Evolutionary conservation across 371 early-diverging fungal genomes (phyloP).

Genomic region (Sporodiniella umbellata): DNA sequence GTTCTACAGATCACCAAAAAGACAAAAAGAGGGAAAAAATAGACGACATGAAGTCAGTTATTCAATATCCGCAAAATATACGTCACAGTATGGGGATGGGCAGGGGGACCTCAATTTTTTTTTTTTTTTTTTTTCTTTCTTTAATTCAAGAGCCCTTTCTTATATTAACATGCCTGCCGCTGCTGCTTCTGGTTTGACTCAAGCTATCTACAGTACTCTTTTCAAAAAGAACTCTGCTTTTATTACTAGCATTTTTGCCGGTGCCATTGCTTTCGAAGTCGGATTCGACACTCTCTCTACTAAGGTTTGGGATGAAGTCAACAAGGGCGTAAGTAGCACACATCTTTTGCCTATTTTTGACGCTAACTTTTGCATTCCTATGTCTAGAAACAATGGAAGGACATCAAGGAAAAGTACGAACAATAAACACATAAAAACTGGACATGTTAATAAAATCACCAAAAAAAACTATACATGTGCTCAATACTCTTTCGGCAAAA

Average conservation of each 20-base stretch:
- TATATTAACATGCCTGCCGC: slow-evolving; percentile 37
- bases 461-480: not conserved
- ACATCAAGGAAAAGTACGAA: slow-evolving; percentile 66
- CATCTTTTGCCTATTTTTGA: not conserved
- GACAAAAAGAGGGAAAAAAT: too few species aligned
- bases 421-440: slow-evolving; percentile 25
- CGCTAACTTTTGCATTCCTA: not conserved
- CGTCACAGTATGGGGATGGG: not conserved
- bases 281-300: slow-evolving; percentile 68
- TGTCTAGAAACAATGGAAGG: slow-evolving; percentile 72
- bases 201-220: slow-evolving; percentile 62
- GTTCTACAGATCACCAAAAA: too few species aligned
- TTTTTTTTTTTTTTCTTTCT: not conserved
- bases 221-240: slow-evolving; percentile 76
- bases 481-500: too few species aligned
- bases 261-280: slow-evolving; percentile 79
- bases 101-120: not conserved
- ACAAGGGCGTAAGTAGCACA: slow-evolving; percentile 85
- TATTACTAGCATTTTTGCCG: slow-evolving; percentile 66
- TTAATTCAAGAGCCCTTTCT: not conserved
- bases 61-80: not conserved
- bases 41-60: too few species aligned
- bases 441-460: too few species aligned
- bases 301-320: slow-evolving; percentile 72
- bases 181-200: slow-evolving; percentile 40